These are phyloP conservation scores for Thinopyrum elongatum DNA, from an alignment of 176 grass and related monocot genomes.

Conservation along the genomic window DNA sequence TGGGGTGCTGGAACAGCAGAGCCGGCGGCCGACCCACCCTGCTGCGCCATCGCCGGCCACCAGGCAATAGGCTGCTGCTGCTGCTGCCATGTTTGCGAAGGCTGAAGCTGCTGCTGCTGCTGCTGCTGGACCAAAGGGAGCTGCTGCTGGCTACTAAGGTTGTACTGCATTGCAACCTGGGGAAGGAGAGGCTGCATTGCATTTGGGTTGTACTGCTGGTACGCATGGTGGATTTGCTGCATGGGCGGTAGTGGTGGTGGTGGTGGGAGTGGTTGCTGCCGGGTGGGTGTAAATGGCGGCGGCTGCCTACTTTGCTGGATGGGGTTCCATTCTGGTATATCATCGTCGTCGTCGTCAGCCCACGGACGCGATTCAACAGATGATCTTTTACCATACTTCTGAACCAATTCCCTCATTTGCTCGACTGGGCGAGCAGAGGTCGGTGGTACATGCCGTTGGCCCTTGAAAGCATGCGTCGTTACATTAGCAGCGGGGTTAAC, in stretches of 20 bases:
- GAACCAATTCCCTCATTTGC: constrained; percentile 58
- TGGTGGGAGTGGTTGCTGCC: constrained; percentile 28
- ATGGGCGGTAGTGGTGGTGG: constrained; percentile 26
- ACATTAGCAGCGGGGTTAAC: constrained; percentile 60
- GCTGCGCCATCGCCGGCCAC: constrained; percentile 34
- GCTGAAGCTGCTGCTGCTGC: constrained; percentile 38
- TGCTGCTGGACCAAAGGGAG: background rate
- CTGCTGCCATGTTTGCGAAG: constrained; percentile 28
- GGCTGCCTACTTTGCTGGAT: constrained; percentile 35
- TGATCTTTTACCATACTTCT: constrained; percentile 70
- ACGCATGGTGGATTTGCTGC: constrained; percentile 27
- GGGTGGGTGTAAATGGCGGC: constrained; percentile 9
- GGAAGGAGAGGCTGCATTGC: constrained; percentile 27
- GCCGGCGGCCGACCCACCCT: background rate
- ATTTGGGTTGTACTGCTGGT: constrained; percentile 37
- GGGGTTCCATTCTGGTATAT: constrained; percentile 92
- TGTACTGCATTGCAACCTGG: constrained; percentile 28
- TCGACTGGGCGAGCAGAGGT: constrained; percentile 46
- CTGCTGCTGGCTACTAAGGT: background rate
- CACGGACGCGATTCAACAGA: constrained; percentile 22
- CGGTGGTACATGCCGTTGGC: constrained; percentile 29
- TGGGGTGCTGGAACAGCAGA: background rate
- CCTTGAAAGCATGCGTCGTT: constrained; percentile 45
- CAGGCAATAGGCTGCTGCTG: constrained; percentile 12
- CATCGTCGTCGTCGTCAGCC: constrained; percentile 71